These are phyloP conservation scores for Luffa aegyptiaca DNA, from an alignment of 306 rosid species.

Conservation along the genomic window DNA sequence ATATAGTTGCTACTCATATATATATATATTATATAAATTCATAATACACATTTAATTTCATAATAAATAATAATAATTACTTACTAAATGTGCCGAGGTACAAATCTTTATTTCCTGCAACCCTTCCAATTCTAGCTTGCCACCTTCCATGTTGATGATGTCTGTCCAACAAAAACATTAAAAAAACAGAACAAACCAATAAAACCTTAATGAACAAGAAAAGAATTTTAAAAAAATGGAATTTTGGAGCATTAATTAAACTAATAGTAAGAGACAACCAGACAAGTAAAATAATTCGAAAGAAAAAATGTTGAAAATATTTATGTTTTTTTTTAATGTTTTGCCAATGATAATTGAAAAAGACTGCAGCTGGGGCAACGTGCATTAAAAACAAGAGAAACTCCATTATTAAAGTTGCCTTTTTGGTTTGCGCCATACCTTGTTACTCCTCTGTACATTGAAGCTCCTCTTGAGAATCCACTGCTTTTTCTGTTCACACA, in stretches of 20 bases:
- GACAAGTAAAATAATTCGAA: not conserved
- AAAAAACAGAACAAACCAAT: not conserved
- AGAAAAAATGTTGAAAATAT: not conserved
- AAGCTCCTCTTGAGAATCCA: conserved; percentile 99
- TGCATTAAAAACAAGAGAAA: conserved; percentile 17
- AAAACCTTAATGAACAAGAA: not conserved
- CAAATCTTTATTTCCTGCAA: conserved; percentile 96
- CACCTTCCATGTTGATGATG: conserved; percentile 99
- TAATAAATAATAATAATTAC: conserved; percentile 6
- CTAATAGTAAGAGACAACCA: not conserved
- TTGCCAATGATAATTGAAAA: conserved; percentile 24
- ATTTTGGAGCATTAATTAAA: not conserved
- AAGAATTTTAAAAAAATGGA: too few relatives aligned
- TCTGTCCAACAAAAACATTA: conserved; percentile 26
- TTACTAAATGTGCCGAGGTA: conserved; percentile 97
- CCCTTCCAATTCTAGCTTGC: conserved; percentile 98
- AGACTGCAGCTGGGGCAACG: conserved; percentile 26
- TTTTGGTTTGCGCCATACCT: conserved; percentile 69
- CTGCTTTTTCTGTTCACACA: conserved; percentile 73
- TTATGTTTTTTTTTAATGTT: conserved; percentile 1
- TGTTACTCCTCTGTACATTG: conserved; percentile 98
- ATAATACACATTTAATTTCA: not conserved
- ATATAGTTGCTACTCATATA: not conserved
- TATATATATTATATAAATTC: not conserved
- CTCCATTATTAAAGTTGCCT: conserved; percentile 35